Evolutionary conservation across 306 rosid species (phyloP).

Genomic region (Sesbania bispinosa): DNA sequence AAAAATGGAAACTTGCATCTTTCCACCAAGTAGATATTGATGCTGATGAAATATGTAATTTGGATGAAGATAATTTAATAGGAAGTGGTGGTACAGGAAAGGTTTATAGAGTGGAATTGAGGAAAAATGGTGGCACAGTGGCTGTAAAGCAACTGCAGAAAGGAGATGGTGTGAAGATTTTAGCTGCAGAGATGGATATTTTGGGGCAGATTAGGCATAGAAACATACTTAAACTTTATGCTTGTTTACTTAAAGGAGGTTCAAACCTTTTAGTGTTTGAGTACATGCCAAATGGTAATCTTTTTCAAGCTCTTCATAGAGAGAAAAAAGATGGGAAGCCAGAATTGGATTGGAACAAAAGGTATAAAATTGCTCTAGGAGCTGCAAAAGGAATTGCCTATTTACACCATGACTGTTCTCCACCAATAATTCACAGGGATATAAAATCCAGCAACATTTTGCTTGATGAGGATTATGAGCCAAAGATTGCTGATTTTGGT

Average conservation of each 20-base stretch:
- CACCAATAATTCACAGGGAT: slow-evolving; percentile 82
- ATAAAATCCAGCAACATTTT: slow-evolving; percentile 92
- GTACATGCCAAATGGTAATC: slow-evolving; percentile 90
- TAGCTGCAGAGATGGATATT: slow-evolving; percentile 88
- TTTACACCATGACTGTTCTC: slow-evolving; percentile 92
- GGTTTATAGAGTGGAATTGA: slow-evolving; percentile 74
- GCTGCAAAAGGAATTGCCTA: slow-evolving; percentile 88
- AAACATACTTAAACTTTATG: slow-evolving; percentile 91
- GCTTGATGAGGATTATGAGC: slow-evolving; percentile 67
- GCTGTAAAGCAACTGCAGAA: slow-evolving; percentile 83
- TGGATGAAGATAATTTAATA: slow-evolving; percentile 70
- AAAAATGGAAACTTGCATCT: slow-evolving; percentile 74
- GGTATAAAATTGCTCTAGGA: slow-evolving; percentile 83
- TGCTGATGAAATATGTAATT: slow-evolving; percentile 63
- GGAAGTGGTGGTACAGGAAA: slow-evolving; percentile 92
- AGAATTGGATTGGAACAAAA: slow-evolving; percentile 68
- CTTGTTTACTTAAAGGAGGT: slow-evolving; percentile 65
- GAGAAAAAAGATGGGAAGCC: slow-evolving; percentile 50
- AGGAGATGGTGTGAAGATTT: slow-evolving; percentile 56
- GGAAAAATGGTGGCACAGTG: slow-evolving; percentile 49
- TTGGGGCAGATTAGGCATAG: slow-evolving; percentile 81
- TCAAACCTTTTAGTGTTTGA: slow-evolving; percentile 78
- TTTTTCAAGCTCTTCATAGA: slow-evolving; percentile 68
- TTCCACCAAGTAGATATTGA: slow-evolving; percentile 75
- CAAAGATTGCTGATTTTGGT: slow-evolving; percentile 96